Conservation (phyloP, 352 stramenopile genomes). For the Pythium periplocum region DNA sequence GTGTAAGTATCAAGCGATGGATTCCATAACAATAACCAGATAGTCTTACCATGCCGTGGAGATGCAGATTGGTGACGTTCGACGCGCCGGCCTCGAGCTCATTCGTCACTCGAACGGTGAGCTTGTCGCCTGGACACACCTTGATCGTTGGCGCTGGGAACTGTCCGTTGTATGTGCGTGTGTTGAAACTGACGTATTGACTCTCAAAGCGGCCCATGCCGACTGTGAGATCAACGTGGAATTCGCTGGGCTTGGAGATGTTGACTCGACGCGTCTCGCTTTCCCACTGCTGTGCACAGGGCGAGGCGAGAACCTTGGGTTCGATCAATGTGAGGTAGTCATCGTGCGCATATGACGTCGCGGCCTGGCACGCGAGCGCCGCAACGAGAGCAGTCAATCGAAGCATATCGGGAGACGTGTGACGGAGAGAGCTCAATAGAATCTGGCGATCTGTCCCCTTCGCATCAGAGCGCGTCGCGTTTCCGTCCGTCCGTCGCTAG, state of each 20-base stretch:
- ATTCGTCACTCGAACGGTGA: conserved; percentile 58
- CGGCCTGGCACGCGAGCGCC: too few relatives aligned
- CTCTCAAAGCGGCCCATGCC: conserved; percentile 56
- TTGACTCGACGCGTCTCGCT: conserved; percentile 1
- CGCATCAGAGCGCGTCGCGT: too few relatives aligned
- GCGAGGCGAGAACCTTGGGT: conserved; percentile 18
- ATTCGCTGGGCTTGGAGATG: conserved; percentile 27
- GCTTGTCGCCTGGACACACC: conserved; percentile 57
- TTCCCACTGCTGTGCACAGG: conserved; percentile 17
- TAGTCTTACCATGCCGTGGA: conserved; percentile 49
- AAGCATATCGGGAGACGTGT: too few relatives aligned
- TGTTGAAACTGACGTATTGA: conserved; percentile 70
- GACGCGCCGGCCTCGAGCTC: conserved; percentile 31
- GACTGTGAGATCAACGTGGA: conserved; percentile 57
- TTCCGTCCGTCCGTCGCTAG: too few relatives aligned
- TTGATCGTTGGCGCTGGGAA: conserved; percentile 69
- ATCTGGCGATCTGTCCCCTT: too few relatives aligned
- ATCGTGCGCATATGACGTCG: conserved; percentile 8
- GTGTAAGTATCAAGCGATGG: too few relatives aligned
- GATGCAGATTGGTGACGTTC: conserved; percentile 69
- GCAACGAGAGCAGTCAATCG: too few relatives aligned
- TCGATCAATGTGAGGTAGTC: conserved; percentile 17
- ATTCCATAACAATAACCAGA: background rate
- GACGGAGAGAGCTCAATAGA: too few relatives aligned
- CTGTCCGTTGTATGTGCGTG: conserved; percentile 60